phyloP scores from a whole-genome alignment of 139 green algal species.

The Choricystis sp. region DNA sequence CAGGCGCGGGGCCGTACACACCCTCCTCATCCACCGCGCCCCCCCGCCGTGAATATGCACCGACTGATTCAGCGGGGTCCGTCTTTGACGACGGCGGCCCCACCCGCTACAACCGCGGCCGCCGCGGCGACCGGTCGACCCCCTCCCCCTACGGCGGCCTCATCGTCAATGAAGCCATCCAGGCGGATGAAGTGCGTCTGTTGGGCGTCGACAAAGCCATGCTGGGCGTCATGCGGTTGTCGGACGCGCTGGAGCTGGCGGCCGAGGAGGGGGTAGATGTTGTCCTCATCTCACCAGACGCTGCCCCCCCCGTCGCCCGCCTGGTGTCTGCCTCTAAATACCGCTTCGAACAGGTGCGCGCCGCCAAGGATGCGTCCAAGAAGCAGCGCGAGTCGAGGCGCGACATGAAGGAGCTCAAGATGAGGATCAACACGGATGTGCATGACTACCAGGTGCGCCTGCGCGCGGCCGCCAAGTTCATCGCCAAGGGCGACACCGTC shows the following conservation, averaged over 20 bases:
- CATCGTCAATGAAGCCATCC: not conserved
- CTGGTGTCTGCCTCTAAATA: constrained; percentile 25
- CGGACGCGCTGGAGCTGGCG: constrained; percentile 24
- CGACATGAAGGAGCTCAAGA: constrained; percentile 69
- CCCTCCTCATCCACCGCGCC: not conserved
- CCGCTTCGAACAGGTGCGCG: constrained; percentile 61
- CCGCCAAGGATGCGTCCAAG: constrained; percentile 39
- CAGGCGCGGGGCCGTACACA: not conserved
- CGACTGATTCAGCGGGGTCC: not conserved
- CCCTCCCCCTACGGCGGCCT: not conserved
- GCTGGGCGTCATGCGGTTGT: constrained; percentile 28
- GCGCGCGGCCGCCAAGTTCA: constrained; percentile 39
- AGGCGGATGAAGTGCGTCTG: constrained; percentile 25
- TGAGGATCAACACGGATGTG: constrained; percentile 56
- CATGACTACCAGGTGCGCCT: constrained; percentile 64
- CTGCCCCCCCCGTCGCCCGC: constrained; percentile 26
- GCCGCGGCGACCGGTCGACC: too few relatives aligned
- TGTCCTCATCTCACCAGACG: constrained; percentile 30
- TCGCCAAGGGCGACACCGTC: constrained; percentile 56
- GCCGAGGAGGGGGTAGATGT: constrained; percentile 32
- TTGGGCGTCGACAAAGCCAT: constrained; percentile 29
- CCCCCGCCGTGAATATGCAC: too few relatives aligned
- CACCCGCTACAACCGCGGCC: too few relatives aligned
- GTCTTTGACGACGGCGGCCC: too few relatives aligned
- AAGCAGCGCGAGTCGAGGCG: constrained; percentile 35